Percentiles rank a stretch among this genome's conserved stretches.
These are phyloP conservation scores for Neodidymelliopsis sp. DNA, from an alignment of 2,329 filamentous ascomycete species.

Conservation along the genomic window DNA sequence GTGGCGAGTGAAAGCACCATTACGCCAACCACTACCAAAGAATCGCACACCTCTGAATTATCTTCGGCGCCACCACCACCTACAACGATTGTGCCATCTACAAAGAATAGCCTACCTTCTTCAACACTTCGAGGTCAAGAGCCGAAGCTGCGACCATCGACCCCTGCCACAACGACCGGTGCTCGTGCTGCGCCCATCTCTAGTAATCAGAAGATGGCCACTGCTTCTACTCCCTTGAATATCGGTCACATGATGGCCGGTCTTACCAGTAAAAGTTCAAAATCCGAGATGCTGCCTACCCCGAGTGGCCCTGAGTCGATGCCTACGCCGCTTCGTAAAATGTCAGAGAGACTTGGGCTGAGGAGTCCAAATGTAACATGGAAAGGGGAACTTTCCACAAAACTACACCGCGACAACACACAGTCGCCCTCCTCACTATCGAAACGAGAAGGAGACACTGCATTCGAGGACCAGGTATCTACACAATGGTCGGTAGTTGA, in stretches of 20 bases:
- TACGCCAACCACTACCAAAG: too few species aligned
- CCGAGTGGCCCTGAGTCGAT: constrained; percentile 9
- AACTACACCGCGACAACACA: too few species aligned
- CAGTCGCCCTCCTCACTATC: too few species aligned
- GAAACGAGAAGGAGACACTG: too few species aligned
- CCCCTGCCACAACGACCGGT: neutral
- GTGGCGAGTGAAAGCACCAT: too few species aligned
- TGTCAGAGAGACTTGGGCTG: constrained; percentile 22
- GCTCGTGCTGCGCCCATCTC: neutral
- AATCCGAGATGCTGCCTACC: neutral
- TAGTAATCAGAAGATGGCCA: neutral
- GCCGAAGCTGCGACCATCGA: neutral
- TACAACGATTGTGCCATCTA: too few species aligned
- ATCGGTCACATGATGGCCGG: constrained; percentile 29
- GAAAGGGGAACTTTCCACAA: too few species aligned
- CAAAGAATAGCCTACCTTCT: too few species aligned
- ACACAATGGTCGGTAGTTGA: too few species aligned
- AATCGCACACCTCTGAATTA: too few species aligned
- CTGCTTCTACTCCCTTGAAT: constrained; percentile 7
- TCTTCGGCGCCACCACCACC: too few species aligned
- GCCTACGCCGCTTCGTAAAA: constrained; percentile 27
- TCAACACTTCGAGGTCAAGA: neutral
- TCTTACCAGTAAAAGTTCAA: constrained; percentile 1
- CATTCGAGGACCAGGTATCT: too few species aligned
- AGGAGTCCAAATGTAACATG: constrained; percentile 5